phyloP scores from a whole-genome alignment of 2,329 filamentous ascomycete species.

The Cladophialophora yegresii region DNA sequence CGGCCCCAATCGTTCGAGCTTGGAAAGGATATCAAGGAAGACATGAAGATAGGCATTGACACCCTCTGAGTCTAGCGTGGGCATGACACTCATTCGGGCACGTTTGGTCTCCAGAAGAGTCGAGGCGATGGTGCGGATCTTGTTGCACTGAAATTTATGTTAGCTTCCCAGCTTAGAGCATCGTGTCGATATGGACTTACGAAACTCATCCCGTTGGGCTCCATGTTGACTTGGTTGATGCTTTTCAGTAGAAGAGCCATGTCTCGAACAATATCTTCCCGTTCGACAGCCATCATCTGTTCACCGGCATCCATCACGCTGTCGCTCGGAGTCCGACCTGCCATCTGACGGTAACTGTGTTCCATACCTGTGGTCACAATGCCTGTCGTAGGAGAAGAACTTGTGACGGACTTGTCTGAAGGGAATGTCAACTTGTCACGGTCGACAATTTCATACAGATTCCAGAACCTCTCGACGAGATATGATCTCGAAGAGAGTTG shows the following conservation, averaged over 20 bases:
- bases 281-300: conserved; percentile 68
- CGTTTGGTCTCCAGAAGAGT: conserved; percentile 69
- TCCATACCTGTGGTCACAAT: conserved; percentile 33
- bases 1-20: conserved; percentile 22
- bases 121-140: conserved; percentile 80
- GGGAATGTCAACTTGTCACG: conserved; percentile 36
- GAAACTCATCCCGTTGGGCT: conserved; percentile 67
- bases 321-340: conserved; percentile 31
- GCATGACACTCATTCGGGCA: conserved; percentile 54
- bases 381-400: conserved; percentile 32
- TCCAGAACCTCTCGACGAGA: conserved; percentile 83
- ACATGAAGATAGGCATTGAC: conserved; percentile 23
- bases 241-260: conserved; percentile 72
- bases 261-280: conserved; percentile 78
- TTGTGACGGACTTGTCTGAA: conserved; percentile 27
- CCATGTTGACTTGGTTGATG: conserved; percentile 82
- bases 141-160: conserved; percentile 61
- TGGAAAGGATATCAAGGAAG: conserved; percentile 24
- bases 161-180: conserved; percentile 6
- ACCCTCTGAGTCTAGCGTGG: conserved; percentile 42
- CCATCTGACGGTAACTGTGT: conserved; percentile 27
- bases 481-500: conserved; percentile 80
- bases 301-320: conserved; percentile 38
- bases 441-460: conserved; percentile 68
- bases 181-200: conserved; percentile 48